Base-by-base conservation (phyloP, 768 basidiomycete species). In the Pilatotrama ljubarskyi region DNA sequence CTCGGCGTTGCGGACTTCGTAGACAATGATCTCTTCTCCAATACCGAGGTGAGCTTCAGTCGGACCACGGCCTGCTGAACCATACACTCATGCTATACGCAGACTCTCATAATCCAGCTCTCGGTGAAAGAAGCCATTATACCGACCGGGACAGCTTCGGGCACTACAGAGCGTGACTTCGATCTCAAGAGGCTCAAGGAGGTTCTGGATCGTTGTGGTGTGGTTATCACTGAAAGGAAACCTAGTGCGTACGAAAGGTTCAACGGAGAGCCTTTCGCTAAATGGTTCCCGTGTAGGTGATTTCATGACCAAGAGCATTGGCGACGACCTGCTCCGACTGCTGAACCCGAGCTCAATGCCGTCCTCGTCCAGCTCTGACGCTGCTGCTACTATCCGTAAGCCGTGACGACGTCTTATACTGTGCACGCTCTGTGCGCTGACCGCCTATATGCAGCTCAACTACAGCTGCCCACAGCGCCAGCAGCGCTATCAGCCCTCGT, bases 41-140 rank as follows among this genome's bases (percentile, higher is more conserved):
- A 98, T 67, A 87, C 90, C 3, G 96, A 99, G 81, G 96, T 93
- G 59, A 41, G 42, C 22, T 54, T 20, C 20, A 55, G 4, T 15
- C 13, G n/a, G 9, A 22, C 40, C 6, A 14, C 47, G 8, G 25
- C 3, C 5, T 18, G 15, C 24, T 15, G 29, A 62, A 55, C 38
- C 17, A 29, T 25, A 38, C 24, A 42, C 13, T 46, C 58, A 41
- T 13, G 24, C 8, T 22, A 3, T 32, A 22, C 13, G 6, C 67
- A 98, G 96, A 94, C 94, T 1, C 82, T 98, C 35, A 77, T 98
- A 36, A 98, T 98, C 59, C 97, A 99, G 71, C 83, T 98, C 2
- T 95, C 93, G 0, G 92, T 94, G n/a, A 98, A 98, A 71, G 97
- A 99, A 73, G 94, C 93, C 3, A 81, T 98, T 54, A 78, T 98